Evolutionary conservation across 2,329 filamentous ascomycete genomes (phyloP), one percentile per base, ranked within the genome.

Genomic region (Tolypocladium nubicola): DNA sequence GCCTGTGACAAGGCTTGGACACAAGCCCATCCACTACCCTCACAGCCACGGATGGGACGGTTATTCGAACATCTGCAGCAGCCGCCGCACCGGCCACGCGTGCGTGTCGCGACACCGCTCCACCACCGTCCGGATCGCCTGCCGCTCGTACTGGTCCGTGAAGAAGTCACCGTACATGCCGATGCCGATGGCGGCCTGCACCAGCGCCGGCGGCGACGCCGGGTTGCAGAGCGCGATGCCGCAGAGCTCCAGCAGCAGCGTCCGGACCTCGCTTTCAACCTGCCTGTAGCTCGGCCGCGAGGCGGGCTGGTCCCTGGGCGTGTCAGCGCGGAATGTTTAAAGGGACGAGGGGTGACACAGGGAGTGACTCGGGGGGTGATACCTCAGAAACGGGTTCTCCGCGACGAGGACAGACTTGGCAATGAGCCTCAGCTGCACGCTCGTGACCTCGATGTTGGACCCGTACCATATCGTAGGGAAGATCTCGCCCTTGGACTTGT

Each of bases 31-130:
- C 40, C 7, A 30, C 13, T 6, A 23, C 40, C 21, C 7, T n/a
- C 40, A 21, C 41, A 23, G 10, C 3, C 21, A 30, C 3, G 26
- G 26, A 30, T 30, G 26, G 4, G 6, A 47, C 23, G 3, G 7
- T n/a, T 39, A 65, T 23, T 62, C 63, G 58, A 73, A 74, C 69
- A 73, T 73, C 14, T 67, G 68, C 16, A 71, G 63, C 39, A 74
- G 56, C 11, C 68, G 68, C 57, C 68, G 65, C 0, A 74, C 72
- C 0, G 72, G 73, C 72, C 72, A 75, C 1, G 72, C 73, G 33
- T 71, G 68, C 16, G 71, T 67, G 53, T 75, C 75, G 7, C 72
- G 71, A 56, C 78, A 79, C 52, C 71, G 76, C 53, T 78, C 76
- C 5, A 73, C 71, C 3, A 75, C 75, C 0, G 66, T 71, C 19